phyloP scores from a whole-genome alignment of 352 stramenopile genomes.

The Globisporangium splendens region DNA sequence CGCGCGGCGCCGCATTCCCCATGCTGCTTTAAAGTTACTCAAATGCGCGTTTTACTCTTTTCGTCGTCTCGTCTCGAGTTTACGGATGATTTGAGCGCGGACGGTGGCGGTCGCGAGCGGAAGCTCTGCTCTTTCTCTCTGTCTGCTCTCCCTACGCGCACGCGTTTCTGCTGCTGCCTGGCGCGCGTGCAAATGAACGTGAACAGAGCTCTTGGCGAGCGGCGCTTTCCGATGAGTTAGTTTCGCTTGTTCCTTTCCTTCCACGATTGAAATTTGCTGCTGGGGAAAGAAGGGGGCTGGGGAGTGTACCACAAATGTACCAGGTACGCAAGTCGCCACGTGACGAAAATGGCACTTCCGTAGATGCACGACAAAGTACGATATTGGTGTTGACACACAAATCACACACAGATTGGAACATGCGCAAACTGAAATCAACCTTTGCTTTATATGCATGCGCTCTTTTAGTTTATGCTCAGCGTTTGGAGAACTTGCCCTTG shows the following conservation, averaged over 20 bases:
- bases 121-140: neutral
- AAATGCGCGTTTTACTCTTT: too few relatives aligned
- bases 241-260: neutral
- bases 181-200: too few relatives aligned
- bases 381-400: neutral
- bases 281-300: neutral
- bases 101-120: neutral
- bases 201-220: neutral
- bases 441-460: too few relatives aligned
- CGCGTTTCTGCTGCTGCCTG: neutral
- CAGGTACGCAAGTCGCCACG: neutral
- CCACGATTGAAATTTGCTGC: neutral
- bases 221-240: neutral
- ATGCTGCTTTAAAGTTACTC: constrained; percentile 22
- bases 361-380: neutral
- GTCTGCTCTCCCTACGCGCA: neutral
- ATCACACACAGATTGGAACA: neutral
- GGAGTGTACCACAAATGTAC: neutral
- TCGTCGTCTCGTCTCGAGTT: neutral
- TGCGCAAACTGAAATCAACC: neutral
- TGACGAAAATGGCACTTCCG: neutral
- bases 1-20: constrained; percentile 80
- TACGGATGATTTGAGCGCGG: neutral
- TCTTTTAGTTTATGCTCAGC: constrained; percentile 2
- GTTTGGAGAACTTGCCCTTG: constrained; percentile 22